These are phyloP conservation scores for Pythium aquatile DNA, from an alignment of 352 stramenopile genomes.

Conservation along the genomic window DNA sequence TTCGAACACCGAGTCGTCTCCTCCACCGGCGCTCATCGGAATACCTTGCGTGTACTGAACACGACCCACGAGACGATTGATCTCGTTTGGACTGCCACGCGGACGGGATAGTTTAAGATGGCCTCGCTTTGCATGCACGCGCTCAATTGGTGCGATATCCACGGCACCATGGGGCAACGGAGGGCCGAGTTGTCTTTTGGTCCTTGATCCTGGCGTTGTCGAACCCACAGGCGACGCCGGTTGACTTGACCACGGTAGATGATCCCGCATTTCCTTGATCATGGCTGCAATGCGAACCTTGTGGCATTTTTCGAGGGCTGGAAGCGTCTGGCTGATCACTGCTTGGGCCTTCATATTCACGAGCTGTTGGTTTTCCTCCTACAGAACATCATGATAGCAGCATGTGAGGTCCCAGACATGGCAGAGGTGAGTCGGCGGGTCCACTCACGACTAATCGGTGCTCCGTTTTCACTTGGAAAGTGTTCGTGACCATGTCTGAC, in stretches of 20 bases:
- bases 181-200: neutral
- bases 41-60: slow-evolving; percentile 27
- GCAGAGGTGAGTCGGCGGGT: neutral
- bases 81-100: neutral
- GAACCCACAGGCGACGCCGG: neutral
- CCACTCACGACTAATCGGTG: neutral
- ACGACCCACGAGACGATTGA: slow-evolving; percentile 17
- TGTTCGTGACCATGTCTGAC: neutral
- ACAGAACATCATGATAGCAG: neutral
- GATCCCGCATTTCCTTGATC: slow-evolving; percentile 32
- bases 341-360: slow-evolving; percentile 31
- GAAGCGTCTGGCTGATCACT: slow-evolving; percentile 34
- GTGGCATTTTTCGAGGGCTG: slow-evolving; percentile 42
- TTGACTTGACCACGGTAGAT: slow-evolving; percentile 23
- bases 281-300: slow-evolving; percentile 36
- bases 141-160: slow-evolving; percentile 22
- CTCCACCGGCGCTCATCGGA: neutral
- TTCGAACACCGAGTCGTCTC: slow-evolving; percentile 18
- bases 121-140: slow-evolving; percentile 16
- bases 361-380: slow-evolving; percentile 31
- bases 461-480: neutral
- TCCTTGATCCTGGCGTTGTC: neutral
- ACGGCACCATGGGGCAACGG: slow-evolving; percentile 13
- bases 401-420: too few relatives aligned
- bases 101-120: slow-evolving; percentile 1